These are phyloP conservation scores for Amanita muscaria DNA, from an alignment of 768 basidiomycete genomes.

Conservation along the genomic window DNA sequence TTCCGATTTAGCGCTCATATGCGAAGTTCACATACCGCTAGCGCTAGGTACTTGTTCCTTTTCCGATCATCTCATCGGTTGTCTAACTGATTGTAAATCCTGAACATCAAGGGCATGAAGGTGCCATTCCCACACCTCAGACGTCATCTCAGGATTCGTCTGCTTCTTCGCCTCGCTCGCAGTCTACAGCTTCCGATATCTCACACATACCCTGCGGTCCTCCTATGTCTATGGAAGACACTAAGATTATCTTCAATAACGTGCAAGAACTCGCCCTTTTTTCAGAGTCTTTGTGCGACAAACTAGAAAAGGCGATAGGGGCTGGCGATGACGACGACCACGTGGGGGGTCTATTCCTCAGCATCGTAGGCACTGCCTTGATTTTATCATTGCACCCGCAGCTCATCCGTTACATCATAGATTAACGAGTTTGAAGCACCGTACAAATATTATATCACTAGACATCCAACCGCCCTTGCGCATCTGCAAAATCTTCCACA, in stretches of 20 bases:
- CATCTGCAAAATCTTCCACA: conserved; percentile 46
- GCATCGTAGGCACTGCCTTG: conserved; percentile 36
- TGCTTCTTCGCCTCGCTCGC: conserved; percentile 39
- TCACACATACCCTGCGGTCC: conserved; percentile 33
- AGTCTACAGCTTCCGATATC: conserved; percentile 39
- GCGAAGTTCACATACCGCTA: conserved; percentile 70
- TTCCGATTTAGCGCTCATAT: conserved; percentile 71
- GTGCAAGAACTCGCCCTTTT: conserved; percentile 67
- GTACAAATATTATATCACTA: conserved; percentile 76
- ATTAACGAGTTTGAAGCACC: conserved; percentile 61
- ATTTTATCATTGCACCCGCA: conserved; percentile 8
- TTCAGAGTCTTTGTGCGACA: conserved; percentile 55
- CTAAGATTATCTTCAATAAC: conserved; percentile 68
- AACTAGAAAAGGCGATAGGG: conserved; percentile 60
- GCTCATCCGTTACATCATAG: conserved; percentile 28
- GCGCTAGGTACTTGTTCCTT: conserved; percentile 45
- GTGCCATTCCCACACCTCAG: conserved; percentile 28
- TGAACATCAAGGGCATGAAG: conserved; percentile 25
- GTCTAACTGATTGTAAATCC: conserved; percentile 4
- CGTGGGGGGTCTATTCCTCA: conserved; percentile 63
- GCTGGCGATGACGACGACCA: conserved; percentile 56
- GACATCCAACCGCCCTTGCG: conserved; percentile 64
- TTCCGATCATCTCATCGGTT: conserved; percentile 19
- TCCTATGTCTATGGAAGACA: conserved; percentile 67
- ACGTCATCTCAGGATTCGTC: conserved; percentile 40